Conservation (phyloP, 768 basidiomycete genomes). For the Candolleomyces eurysporus region DNA sequence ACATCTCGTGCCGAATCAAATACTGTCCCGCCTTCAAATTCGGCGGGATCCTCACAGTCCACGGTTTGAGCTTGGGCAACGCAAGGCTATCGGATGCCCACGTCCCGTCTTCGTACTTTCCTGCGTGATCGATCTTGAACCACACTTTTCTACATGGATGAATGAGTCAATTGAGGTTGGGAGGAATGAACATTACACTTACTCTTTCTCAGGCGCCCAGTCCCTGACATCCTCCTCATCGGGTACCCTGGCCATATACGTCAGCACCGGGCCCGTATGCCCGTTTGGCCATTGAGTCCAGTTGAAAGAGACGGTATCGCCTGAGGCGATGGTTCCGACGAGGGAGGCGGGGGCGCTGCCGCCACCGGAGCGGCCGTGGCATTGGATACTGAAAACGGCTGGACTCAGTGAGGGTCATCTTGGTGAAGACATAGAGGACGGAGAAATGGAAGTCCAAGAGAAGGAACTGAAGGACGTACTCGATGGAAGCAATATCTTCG, state of each 20-base stretch:
- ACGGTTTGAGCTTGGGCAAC: conserved; percentile 32
- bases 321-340: conserved; percentile 37
- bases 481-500: conserved; percentile 5
- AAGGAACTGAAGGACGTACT: conserved; percentile 14
- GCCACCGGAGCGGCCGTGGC: conserved; percentile 22
- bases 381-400: conserved; percentile 23
- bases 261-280: conserved; percentile 40
- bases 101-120: conserved; percentile 36
- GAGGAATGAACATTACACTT: conserved; percentile 4
- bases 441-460: neutral
- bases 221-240: conserved; percentile 30
- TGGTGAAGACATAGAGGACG: neutral
- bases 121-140: conserved; percentile 47
- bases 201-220: conserved; percentile 39
- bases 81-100: conserved; percentile 43
- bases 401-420: neutral
- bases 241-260: conserved; percentile 44
- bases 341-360: conserved; percentile 38
- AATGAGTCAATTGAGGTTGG: neutral
- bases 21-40: conserved; percentile 44
- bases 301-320: conserved; percentile 35
- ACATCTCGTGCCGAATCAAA: conserved; percentile 46
- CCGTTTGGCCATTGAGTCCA: conserved; percentile 38
- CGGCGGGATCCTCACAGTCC: conserved; percentile 42
- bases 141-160: conserved; percentile 25